A percentile compares a stretch with the other conserved stretches of the same genome.
Conservation (phyloP, 1,284 basidiomycete species). For the Sporisorium sorghi region DNA sequence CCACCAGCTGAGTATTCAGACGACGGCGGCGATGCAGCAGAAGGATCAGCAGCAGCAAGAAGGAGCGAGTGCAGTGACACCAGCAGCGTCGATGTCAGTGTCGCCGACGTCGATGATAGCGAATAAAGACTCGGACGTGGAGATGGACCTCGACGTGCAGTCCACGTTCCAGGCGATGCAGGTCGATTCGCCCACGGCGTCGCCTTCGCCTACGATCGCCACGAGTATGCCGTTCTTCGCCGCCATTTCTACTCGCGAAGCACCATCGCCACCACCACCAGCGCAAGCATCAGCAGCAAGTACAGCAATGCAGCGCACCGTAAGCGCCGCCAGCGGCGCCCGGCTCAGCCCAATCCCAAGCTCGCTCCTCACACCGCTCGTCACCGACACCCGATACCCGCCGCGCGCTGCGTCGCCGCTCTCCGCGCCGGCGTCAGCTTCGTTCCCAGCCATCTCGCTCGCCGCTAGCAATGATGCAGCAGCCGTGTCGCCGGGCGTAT, state of each 20-base stretch:
- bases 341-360: constrained; percentile 10
- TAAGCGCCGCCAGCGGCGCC: too few species aligned
- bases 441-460: background rate
- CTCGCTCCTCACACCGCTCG: constrained; percentile 9
- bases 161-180: constrained; percentile 41
- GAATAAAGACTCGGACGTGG: constrained; percentile 3
- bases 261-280: background rate
- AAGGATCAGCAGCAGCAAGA: background rate
- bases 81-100: background rate
- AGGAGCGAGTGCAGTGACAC: too few species aligned
- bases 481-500: constrained; percentile 13
- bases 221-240: constrained; percentile 3
- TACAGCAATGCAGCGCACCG: background rate
- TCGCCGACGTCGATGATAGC: constrained; percentile 2
- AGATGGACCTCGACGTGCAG: constrained; percentile 42
- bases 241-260: background rate
- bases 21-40: background rate
- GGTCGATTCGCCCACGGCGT: constrained; percentile 34
- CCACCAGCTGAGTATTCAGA: constrained; percentile 27
- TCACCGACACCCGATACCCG: constrained; percentile 26
- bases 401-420: constrained; percentile 14
- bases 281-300: background rate
- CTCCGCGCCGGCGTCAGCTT: constrained; percentile 2
- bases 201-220: constrained; percentile 14
- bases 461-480: background rate